Evolutionary conservation across 2,329 filamentous ascomycete species (phyloP), one percentile per base, ranked within the genome.

Genomic region (Neodidymelliopsis sp.): DNA sequence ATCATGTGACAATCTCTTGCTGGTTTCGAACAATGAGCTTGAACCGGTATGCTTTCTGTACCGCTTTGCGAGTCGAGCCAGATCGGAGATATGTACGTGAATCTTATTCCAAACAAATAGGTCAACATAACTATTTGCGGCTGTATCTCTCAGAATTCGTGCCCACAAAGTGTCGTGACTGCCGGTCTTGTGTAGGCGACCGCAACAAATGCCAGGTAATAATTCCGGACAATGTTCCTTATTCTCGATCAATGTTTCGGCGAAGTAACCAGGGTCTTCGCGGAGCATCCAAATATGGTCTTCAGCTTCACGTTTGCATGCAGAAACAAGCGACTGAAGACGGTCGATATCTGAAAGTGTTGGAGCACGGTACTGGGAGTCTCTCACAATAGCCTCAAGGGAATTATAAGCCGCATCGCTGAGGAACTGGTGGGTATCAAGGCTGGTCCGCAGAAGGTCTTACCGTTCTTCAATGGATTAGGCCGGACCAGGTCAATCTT

Each of bases 211-310:
- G 16, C 36, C 24, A 9, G 4, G 18, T 3, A 59, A 30, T 23
- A 52, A 40, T 30, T 63, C 54, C 25, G 35, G 62, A 0, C 75
- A 69, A 56, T 85, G 82, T 10, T 83, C 79, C 16, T 69, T 72
- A 20, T 60, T 57, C 1, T 81, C 77, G 6, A 60, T 51, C 2
- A 84, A 29, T 0, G 66, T 49, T 1, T 79, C 71, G 4, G 73
- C 66, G 53, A 85, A 86, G 65, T 84, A 85, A 1, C 69, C 67
- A 0, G 83, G 83, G 59, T 87, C 84, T 56, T 87, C 83, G 3
- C 83, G 75, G 3, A 87, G 66, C 0, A 75, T 61, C 77, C 77
- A 63, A 3, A 57, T 2, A 35, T 56, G 49, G 29, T 61, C 58
- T 30, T 61, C 54, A 18, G 16, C 11, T 8, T 18, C 24, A 18